phyloP scores from a whole-genome alignment of 805 yeast genomes.

The Starmerella tilneyi region DNA sequence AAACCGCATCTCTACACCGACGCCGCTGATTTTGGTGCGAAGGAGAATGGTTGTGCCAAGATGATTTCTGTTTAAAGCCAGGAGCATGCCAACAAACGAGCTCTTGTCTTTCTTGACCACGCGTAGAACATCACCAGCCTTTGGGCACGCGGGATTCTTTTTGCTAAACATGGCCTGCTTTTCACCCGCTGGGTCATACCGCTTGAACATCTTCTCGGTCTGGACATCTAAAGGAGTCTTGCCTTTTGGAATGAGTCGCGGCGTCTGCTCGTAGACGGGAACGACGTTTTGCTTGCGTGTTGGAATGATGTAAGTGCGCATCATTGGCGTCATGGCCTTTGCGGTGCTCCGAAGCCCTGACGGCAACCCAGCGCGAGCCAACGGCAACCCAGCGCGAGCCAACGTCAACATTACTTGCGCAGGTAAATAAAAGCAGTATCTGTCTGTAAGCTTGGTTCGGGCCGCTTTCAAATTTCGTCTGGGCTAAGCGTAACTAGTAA shows the following conservation, averaged over 20 bases:
- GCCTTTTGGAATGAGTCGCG: slow-evolving; percentile 29
- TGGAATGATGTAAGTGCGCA: slow-evolving; percentile 32
- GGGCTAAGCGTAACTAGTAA: too few species aligned
- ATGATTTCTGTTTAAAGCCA: slow-evolving; percentile 64
- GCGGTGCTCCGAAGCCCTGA: not conserved
- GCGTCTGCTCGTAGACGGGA: slow-evolving; percentile 31
- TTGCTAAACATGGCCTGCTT: slow-evolving; percentile 48
- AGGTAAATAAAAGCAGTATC: too few species aligned
- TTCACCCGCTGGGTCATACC: slow-evolving; percentile 62
- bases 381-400: too few species aligned
- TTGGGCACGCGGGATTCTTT: slow-evolving; percentile 41
- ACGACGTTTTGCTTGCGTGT: slow-evolving; percentile 34
- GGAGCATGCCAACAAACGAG: slow-evolving; percentile 63
- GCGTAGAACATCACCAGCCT: slow-evolving; percentile 74
- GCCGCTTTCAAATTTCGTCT: too few species aligned
- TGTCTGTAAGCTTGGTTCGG: too few species aligned
- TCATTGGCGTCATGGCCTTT: not conserved
- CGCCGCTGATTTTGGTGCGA: slow-evolving; percentile 68
- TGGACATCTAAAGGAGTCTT: slow-evolving; percentile 36
- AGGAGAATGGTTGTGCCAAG: slow-evolving; percentile 66
- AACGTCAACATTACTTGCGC: too few species aligned
- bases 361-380: not conserved
- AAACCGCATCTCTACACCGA: slow-evolving; percentile 78
- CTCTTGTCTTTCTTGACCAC: slow-evolving; percentile 54
- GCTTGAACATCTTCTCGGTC: slow-evolving; percentile 42